A percentile compares a stretch with the other conserved stretches of the same genome.
Conservation (phyloP, 2,329 filamentous ascomycete species). For the Parafenestella ontariensis region DNA sequence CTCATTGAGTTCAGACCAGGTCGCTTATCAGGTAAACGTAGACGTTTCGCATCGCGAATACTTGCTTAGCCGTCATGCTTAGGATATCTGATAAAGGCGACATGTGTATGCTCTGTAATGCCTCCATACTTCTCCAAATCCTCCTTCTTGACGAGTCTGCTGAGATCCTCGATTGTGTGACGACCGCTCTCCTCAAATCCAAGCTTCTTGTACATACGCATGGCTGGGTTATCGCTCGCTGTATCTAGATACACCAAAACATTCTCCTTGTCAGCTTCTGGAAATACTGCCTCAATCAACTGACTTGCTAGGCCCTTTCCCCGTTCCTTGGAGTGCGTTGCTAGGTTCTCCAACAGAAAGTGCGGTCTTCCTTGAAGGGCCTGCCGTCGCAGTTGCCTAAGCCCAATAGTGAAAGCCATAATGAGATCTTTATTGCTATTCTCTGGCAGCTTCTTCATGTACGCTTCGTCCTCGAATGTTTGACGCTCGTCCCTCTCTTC, state of each 20-base stretch:
- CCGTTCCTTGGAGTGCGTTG: background rate
- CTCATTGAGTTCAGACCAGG: too few species aligned
- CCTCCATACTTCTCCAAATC: background rate
- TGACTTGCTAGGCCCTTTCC: background rate
- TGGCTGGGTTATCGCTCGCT: conserved; percentile 31
- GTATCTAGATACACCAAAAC: conserved; percentile 37
- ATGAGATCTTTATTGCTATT: background rate
- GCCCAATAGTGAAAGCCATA: background rate
- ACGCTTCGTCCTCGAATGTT: conserved; percentile 31
- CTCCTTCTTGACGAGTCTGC: background rate
- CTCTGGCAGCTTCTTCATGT: conserved; percentile 16
- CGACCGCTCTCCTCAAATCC: conserved; percentile 33
- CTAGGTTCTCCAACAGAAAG: background rate
- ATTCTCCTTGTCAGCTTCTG: conserved; percentile 22
- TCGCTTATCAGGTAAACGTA: too few species aligned
- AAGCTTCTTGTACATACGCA: conserved; percentile 30
- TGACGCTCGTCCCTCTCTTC: conserved; percentile 30
- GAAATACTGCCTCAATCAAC: conserved; percentile 1
- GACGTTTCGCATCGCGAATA: too few species aligned
- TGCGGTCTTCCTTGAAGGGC: background rate
- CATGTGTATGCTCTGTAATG: conserved; percentile 2
- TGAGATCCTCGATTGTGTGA: too few species aligned
- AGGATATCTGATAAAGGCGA: conserved; percentile 5
- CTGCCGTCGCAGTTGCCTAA: background rate
- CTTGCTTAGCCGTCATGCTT: too few species aligned